Conservation (phyloP, 2,329 filamentous ascomycete genomes). For the Neobulgaria alba region DNA sequence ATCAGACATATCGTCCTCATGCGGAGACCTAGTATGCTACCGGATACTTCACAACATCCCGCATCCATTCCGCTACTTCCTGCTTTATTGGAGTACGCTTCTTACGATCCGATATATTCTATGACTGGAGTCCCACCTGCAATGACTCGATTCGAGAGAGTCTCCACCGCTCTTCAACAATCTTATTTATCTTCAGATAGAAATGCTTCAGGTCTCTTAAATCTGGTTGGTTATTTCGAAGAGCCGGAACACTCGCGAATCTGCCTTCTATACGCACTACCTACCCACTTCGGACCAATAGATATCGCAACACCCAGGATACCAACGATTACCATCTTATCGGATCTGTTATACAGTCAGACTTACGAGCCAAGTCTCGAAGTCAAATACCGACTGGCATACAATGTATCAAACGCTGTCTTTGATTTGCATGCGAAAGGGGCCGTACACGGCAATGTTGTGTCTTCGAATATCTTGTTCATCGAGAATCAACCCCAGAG, state of each 20-base stretch:
- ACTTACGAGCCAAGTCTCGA: conserved; percentile 60
- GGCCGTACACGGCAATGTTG: conserved; percentile 62
- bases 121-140: conserved; percentile 54
- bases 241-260: conserved; percentile 62
- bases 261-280: conserved; percentile 68
- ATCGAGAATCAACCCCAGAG: conserved; percentile 32
- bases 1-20: conserved; percentile 31
- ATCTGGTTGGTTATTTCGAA: conserved; percentile 63
- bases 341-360: conserved; percentile 41
- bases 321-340: conserved; percentile 38
- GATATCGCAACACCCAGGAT: conserved; percentile 42
- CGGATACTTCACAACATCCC: conserved; percentile 17
- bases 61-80: conserved; percentile 28
- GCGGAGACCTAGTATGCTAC: conserved; percentile 18
- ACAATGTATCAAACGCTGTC: conserved; percentile 63
- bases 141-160: conserved; percentile 55
- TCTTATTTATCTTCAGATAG: conserved; percentile 36
- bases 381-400: conserved; percentile 66
- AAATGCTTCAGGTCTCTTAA: conserved; percentile 53
- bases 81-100: conserved; percentile 64
- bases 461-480: conserved; percentile 60
- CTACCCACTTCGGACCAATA: conserved; percentile 52
- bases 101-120: conserved; percentile 54
- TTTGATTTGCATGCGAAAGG: conserved; percentile 64
- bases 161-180: conserved; percentile 44